Evolutionary conservation across 2,329 filamentous ascomycete species (phyloP), one percentile per base, ranked within the genome.

Genomic region (Didymella keratinophila): DNA sequence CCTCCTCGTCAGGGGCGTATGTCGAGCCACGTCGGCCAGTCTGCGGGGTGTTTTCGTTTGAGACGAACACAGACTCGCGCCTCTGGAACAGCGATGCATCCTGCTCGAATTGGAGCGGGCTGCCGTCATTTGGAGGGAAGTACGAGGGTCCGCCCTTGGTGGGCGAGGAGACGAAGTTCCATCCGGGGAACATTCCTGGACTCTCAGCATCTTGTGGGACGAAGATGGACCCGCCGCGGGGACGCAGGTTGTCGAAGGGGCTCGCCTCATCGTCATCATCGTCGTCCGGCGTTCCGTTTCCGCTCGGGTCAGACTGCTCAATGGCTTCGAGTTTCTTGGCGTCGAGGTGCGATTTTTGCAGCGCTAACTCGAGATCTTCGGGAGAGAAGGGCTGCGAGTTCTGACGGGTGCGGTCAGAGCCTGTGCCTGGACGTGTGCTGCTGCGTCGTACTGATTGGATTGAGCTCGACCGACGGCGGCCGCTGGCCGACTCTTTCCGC

Each of bases 311-410:
- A 23, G 63, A 68, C 43, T 75, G 71, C 30, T 66, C 68, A 5
- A 69, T 61, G 16, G 60, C 42, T 21, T 70, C 67, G 50, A 70
- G 66, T 32, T 68, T 63, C 16, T 65, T 70, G 10, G 68, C 58
- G 43, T 74, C 73, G 14, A 76, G 67, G 42, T 79, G 76, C 4
- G 78, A 79, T 39, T 74, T 71, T 48, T 78, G 71, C 51, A 82
- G 65, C 0, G 81, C 81, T 9, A 78, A 66, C 41, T 78, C 76
- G 44, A 83, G 74, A 27, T 82, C 79, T 49, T 80, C 78, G 25
- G 78, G 72, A 2, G 79, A 75, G 62, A 82, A 83, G 1, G 77
- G 77, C 23, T 67, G 65, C 63, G 70, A 71, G n/a, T 71, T 53
- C 18, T 69, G 69, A 11, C 65, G 69, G 20, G 59, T 71, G 55